Evolutionary conservation across 1,139 yeast species (phyloP).

Genomic region (Suhomyces yuchorum): DNA sequence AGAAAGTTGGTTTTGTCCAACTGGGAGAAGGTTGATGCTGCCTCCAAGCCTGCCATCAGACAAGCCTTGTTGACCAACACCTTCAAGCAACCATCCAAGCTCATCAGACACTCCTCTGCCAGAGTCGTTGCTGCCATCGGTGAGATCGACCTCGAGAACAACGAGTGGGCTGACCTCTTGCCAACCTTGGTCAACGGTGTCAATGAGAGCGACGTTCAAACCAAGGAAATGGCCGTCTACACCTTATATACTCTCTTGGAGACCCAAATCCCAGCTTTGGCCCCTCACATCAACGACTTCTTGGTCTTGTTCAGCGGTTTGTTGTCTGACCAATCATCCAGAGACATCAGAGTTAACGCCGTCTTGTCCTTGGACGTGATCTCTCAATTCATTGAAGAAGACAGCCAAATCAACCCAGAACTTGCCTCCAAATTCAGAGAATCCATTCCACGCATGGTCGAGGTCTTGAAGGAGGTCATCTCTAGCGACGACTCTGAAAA

Average conservation of each 20-base stretch:
- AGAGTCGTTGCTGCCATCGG: constrained; percentile 89
- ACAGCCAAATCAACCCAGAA: constrained; percentile 45
- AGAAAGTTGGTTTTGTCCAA: constrained; percentile 74
- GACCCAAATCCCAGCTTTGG: constrained; percentile 65
- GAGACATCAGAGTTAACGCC: constrained; percentile 79
- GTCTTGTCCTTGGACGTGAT: constrained; percentile 81
- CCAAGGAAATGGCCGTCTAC: constrained; percentile 85
- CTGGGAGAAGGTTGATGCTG: constrained; percentile 66
- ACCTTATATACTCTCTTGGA: constrained; percentile 79
- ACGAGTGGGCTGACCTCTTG: constrained; percentile 78
- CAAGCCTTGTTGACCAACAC: constrained; percentile 68
- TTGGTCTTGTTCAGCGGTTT: constrained; percentile 68
- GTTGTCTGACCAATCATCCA: constrained; percentile 64
- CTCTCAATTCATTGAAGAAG: constrained; percentile 66
- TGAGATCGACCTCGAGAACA: constrained; percentile 63
- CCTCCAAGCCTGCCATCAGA: constrained; percentile 62
- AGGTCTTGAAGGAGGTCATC: constrained; percentile 77
- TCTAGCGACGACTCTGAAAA: constrained; percentile 68
- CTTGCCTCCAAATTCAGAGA: constrained; percentile 63
- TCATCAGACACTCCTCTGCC: constrained; percentile 86
- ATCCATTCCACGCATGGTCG: constrained; percentile 78
- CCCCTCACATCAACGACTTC: constrained; percentile 65
- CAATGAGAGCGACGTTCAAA: constrained; percentile 57
- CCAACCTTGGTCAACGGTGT: constrained; percentile 73
- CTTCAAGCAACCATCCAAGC: constrained; percentile 56